A percentile compares a stretch with the other conserved stretches of the same genome.
Evolutionary conservation across 1,284 basidiomycete species (phyloP).

Genomic region (Taiwanofungus camphoratus): DNA sequence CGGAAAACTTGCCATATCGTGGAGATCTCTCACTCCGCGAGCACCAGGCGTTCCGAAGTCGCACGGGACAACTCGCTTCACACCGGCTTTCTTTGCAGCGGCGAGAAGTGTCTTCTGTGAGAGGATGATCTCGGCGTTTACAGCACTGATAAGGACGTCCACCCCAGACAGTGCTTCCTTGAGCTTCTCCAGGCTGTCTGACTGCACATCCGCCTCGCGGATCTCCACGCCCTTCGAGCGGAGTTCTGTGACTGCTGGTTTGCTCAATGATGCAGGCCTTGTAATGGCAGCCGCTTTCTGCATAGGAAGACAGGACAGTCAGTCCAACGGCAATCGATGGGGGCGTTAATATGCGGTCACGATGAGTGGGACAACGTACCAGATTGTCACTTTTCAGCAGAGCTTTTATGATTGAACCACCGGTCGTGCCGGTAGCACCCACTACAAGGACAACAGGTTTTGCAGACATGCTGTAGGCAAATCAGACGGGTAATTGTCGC

Average conservation of each 20-base stretch:
- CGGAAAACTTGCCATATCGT: slow-evolving; percentile 14
- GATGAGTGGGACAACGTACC: slow-evolving; percentile 12
- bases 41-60: slow-evolving; percentile 16
- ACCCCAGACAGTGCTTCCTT: slow-evolving; percentile 10
- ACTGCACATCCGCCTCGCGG: slow-evolving; percentile 9
- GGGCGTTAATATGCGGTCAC: no score
- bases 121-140: slow-evolving; percentile 1
- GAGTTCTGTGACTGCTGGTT: slow-evolving; percentile 9
- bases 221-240: slow-evolving; percentile 14
- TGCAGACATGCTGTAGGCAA: no score
- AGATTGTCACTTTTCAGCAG: slow-evolving; percentile 13
- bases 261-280: slow-evolving; percentile 11
- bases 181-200: slow-evolving; percentile 11
- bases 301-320: no score
- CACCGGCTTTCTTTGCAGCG: slow-evolving; percentile 17
- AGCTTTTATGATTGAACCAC: slow-evolving; percentile 11
- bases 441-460: slow-evolving; percentile 20
- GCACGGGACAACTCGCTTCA: slow-evolving; percentile 15
- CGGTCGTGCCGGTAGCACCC: slow-evolving; percentile 19
- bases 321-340: no score
- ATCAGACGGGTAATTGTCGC: no score
- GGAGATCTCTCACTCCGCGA: slow-evolving; percentile 9
- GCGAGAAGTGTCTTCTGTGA: slow-evolving; percentile 11
- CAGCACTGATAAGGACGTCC: slow-evolving; percentile 14
- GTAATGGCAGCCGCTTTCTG: slow-evolving; percentile 11